Evolutionary conservation across 768 basidiomycete genomes (phyloP), one percentile per base, ranked within the genome.

Genomic region (Russula brevipes): DNA sequence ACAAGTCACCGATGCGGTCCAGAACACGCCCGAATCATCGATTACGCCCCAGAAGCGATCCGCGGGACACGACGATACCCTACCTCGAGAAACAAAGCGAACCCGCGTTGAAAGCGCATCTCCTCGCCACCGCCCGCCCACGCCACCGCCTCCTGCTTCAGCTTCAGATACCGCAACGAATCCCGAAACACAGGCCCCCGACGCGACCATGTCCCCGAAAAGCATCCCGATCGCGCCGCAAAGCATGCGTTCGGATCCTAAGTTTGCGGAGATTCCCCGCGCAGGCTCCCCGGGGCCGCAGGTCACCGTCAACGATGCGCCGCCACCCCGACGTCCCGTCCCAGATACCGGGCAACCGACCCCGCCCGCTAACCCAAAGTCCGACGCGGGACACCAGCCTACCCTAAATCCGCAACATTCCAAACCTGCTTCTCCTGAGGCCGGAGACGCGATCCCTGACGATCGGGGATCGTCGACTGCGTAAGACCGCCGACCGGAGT

Each of bases 81-180:
- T 46, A 24, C 47, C 39, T 6, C 52, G 46, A 52, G 57, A 59
- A 10, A 30, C 17, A 19, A 64, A 64, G 24, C 53, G 58, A 30
- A 17, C 12, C 8, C 58, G 47, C 31, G n/a, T n/a, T n/a, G n/a
- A n/a, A n/a, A n/a, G n/a, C n/a, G 16, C 31, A 14, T 8, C n/a
- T 44, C 19, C 57, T 44, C 38, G 1, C n/a, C 36, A 38, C 46
- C 47, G 3, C 44, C 35, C 44, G 0, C 12, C 19, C 31, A 16
- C 38, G 31, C 42, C 50, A 5, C 24, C 24, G 24, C 24, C 24
- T 24, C 24, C 24, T 24, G 24, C 41, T 14, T 33, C 54, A 9
- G 42, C 51, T 24, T 19, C 24, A 1, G 30, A 47, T 33, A 41
- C 8, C 52, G n/a, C 17, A 35, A 16, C 16, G 19, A 35, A 17